These are phyloP conservation scores for Juncus effusus DNA, from an alignment of 176 grass and related monocot species.

Conservation along the genomic window DNA sequence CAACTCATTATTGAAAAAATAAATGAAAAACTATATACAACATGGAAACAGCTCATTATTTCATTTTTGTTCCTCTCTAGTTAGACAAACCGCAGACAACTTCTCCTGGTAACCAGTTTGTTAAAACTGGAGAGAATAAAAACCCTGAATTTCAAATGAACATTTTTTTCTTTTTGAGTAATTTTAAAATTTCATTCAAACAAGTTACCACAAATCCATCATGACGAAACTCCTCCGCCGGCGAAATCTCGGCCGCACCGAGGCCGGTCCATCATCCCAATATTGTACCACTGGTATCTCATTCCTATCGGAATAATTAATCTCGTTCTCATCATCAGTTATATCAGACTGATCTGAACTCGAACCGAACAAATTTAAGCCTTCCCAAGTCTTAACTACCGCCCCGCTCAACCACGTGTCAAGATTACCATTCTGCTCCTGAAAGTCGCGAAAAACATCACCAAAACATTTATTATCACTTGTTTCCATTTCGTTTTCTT, in stretches of 20 bases:
- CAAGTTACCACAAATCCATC: slow-evolving; percentile 31
- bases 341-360: not conserved
- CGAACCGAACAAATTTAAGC: not conserved
- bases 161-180: not conserved
- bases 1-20: too few species aligned
- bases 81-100: too few species aligned
- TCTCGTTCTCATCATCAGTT: not conserved
- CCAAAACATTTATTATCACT: not conserved
- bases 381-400: slow-evolving; percentile 29
- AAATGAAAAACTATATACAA: too few species aligned
- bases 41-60: too few species aligned
- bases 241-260: slow-evolving; percentile 10
- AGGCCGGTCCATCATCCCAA: not conserved
- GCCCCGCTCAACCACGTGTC: slow-evolving; percentile 1
- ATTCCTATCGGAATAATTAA: not conserved
- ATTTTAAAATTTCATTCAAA: not conserved
- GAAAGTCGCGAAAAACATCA: not conserved
- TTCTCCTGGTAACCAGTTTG: too few species aligned
- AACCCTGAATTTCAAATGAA: too few species aligned
- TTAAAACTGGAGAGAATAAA: too few species aligned
- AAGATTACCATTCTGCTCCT: slow-evolving; percentile 5
- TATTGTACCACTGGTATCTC: slow-evolving; percentile 21
- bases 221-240: slow-evolving; percentile 25
- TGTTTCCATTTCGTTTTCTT: slow-evolving; percentile 12
- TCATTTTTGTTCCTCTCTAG: too few species aligned